Percentiles rank a stretch among this genome's conserved stretches.
These are phyloP conservation scores for Hypomyces perniciosus DNA, from an alignment of 2,329 filamentous ascomycete genomes.

Conservation along the genomic window DNA sequence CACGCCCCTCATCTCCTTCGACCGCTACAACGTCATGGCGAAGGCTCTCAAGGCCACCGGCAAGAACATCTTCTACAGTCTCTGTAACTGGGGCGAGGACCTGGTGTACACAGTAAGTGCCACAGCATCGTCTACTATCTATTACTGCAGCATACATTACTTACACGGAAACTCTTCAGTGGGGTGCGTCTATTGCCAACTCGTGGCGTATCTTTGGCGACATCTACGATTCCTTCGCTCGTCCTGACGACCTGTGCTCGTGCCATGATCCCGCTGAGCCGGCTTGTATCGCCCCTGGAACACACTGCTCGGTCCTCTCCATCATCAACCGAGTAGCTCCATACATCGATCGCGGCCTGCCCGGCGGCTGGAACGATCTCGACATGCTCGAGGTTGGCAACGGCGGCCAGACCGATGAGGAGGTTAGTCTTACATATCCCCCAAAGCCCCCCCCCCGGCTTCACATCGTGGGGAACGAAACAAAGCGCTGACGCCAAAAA, in stretches of 20 bases:
- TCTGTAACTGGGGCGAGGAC: conserved; percentile 30
- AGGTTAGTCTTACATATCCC: not conserved
- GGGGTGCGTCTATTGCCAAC: conserved; percentile 18
- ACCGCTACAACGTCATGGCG: conserved; percentile 21
- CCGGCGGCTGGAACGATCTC: conserved; percentile 11
- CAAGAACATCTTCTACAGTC: conserved; percentile 25
- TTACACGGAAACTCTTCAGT: not conserved
- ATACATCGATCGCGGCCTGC: conserved; percentile 6
- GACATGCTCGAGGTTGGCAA: conserved; percentile 11
- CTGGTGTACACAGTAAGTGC: conserved; percentile 4
- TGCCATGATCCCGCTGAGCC: conserved; percentile 9
- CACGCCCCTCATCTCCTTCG: conserved; percentile 8
- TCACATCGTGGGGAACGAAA: not conserved
- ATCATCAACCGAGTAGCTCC: conserved; percentile 11
- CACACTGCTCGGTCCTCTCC: conserved; percentile 10
- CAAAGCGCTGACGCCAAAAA: not conserved
- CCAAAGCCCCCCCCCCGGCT: not conserved
- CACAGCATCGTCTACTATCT: not conserved
- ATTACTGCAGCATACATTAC: not conserved
- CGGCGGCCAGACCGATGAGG: conserved; percentile 11
- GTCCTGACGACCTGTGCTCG: conserved; percentile 9
- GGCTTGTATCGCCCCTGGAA: conserved; percentile 8
- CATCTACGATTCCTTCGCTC: conserved; percentile 28
- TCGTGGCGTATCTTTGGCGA: conserved; percentile 31
- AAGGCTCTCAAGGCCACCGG: conserved; percentile 28